Conservation (phyloP, 306 rosid species). For the Vicia faba region DNA sequence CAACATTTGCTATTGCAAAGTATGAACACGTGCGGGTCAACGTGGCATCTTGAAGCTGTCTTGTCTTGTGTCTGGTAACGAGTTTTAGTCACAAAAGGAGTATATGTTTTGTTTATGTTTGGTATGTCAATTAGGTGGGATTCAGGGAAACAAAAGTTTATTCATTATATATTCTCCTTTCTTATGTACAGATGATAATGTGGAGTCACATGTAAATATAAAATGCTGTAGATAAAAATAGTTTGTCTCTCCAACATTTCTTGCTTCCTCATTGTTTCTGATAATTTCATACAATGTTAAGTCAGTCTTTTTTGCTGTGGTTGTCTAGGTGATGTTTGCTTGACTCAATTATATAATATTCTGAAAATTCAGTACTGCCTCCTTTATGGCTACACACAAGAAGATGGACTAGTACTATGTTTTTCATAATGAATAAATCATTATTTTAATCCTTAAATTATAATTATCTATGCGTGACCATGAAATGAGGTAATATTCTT, state of each 20-base stretch:
- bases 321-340: constrained; percentile 29
- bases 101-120: constrained; percentile 23
- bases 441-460: too few relatives aligned
- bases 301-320: constrained; percentile 1
- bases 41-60: constrained; percentile 37
- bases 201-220: constrained; percentile 33
- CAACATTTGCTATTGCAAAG: not conserved
- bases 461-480: not conserved
- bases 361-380: constrained; percentile 26
- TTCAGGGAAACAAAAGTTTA: constrained; percentile 26
- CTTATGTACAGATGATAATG: not conserved
- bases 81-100: not conserved
- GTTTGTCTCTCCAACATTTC: not conserved
- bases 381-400: constrained; percentile 24
- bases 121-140: not conserved
- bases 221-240: not conserved
- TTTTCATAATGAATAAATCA: too few relatives aligned
- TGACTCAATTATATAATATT: constrained; percentile 19
- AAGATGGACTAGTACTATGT: not conserved
- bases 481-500: constrained; percentile 51
- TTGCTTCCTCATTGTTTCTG: constrained; percentile 11
- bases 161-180: constrained; percentile 12
- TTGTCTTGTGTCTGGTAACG: constrained; percentile 33
- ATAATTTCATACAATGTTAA: not conserved
- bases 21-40: constrained; percentile 48